Conservation (phyloP, 495 filamentous ascomycete species). For the Hyaloscypha variabilis region DNA sequence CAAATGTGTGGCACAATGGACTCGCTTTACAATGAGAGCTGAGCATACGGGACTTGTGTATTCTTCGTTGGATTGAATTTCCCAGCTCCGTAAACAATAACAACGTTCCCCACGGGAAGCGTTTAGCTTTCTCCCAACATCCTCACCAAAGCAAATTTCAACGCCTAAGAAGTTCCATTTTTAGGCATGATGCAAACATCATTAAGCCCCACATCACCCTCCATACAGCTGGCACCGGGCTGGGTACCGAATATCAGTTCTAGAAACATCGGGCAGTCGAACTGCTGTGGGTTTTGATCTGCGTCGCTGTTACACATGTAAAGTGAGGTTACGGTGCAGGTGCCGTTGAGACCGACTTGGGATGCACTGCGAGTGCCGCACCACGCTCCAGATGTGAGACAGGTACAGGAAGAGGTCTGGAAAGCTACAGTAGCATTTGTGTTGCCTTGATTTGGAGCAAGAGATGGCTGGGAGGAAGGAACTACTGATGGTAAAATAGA, state of each 20-base stretch:
- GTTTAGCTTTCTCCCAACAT: no score
- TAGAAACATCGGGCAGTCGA: neutral
- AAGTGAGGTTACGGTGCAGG: neutral
- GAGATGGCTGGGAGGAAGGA: no score
- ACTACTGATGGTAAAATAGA: neutral
- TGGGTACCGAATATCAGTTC: neutral
- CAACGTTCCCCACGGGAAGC: no score
- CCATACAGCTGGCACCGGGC: neutral
- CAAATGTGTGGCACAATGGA: no score
- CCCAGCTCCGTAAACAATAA: no score
- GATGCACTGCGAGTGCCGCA: neutral
- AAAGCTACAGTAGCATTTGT: neutral
- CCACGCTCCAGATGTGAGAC: neutral
- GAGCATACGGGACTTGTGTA: no score
- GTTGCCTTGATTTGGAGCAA: neutral
- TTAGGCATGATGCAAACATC: neutral
- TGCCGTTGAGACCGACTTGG: neutral
- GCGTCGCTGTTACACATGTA: neutral
- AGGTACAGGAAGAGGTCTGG: neutral
- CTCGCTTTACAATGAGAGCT: no score
- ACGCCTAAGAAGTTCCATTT: neutral
- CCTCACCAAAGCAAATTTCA: no score
- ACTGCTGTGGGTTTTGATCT: neutral
- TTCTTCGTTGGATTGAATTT: no score
- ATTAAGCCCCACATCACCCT: neutral